These are phyloP conservation scores for Helminthosporium solani DNA, from an alignment of 2,329 filamentous ascomycete genomes.

Conservation along the genomic window DNA sequence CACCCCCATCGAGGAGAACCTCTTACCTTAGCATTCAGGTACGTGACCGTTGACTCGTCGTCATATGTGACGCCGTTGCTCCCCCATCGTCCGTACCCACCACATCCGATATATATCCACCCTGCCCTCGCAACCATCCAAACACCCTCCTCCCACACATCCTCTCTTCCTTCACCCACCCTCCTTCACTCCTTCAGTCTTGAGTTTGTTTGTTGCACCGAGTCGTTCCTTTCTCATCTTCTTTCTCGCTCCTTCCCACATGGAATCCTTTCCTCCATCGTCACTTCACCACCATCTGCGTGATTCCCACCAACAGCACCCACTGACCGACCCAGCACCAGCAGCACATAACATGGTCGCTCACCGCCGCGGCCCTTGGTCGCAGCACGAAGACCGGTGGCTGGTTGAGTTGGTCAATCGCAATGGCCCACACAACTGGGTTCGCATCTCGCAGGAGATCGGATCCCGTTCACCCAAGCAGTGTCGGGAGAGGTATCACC, in stretches of 20 bases:
- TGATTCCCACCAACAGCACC: background rate
- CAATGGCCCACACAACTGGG: constrained; percentile 84
- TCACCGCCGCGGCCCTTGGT: constrained; percentile 80
- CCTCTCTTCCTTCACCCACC: no score
- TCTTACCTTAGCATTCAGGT: background rate
- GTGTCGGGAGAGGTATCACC: constrained; percentile 90
- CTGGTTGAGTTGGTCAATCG: constrained; percentile 69
- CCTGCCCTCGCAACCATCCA: background rate
- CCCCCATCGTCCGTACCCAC: background rate
- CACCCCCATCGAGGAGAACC: constrained; percentile 1
- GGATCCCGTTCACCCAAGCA: constrained; percentile 84
- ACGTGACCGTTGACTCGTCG: background rate
- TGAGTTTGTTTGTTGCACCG: background rate
- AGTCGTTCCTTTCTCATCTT: background rate
- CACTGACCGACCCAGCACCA: background rate
- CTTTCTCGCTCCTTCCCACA: background rate
- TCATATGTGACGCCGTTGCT: background rate
- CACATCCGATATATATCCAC: background rate
- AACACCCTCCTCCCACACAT: constrained; percentile 1
- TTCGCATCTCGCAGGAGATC: constrained; percentile 75
- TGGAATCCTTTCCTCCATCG: background rate
- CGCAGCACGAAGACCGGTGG: constrained; percentile 70
- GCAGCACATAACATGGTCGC: constrained; percentile 44
- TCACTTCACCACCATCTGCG: background rate
- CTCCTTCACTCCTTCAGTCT: background rate